phyloP scores from a whole-genome alignment of 257 asterid genomes.

The Forsythia viridissima region DNA sequence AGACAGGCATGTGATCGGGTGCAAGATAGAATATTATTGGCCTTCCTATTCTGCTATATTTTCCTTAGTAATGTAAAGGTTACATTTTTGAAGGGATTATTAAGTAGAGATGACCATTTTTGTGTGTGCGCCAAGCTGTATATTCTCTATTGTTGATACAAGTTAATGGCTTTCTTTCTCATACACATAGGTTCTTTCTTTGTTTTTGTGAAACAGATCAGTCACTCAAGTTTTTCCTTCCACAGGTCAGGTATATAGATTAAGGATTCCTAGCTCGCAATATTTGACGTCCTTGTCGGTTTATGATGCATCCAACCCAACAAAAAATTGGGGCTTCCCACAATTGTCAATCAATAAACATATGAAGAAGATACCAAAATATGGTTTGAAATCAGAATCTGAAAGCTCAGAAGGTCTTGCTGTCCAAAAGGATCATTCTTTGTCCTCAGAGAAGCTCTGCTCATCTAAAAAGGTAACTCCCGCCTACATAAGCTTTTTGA shows the following conservation, averaged over 20 bases:
- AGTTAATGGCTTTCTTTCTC: not conserved
- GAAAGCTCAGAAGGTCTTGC: constrained; percentile 34
- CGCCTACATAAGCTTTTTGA: constrained; percentile 1
- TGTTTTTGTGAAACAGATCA: not conserved
- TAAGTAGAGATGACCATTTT: not conserved
- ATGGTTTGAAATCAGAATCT: constrained; percentile 40
- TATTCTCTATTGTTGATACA: not conserved
- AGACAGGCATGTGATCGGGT: not conserved
- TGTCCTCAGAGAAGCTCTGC: constrained; percentile 31
- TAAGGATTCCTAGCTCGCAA: constrained; percentile 74
- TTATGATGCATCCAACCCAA: constrained; percentile 84
- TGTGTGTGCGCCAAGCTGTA: not conserved
- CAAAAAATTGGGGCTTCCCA: constrained; percentile 85
- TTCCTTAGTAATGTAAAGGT: not conserved
- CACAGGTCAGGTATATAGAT: constrained; percentile 76
- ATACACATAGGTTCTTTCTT: not conserved
- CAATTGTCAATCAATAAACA: constrained; percentile 46
- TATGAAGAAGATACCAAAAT: constrained; percentile 30
- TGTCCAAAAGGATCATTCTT: constrained; percentile 32
- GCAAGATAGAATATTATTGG: not conserved
- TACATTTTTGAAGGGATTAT: not conserved
- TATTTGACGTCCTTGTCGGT: constrained; percentile 59
- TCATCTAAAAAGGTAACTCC: constrained; percentile 48
- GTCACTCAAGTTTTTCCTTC: constrained; percentile 25
- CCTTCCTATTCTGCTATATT: not conserved